These are phyloP conservation scores for Calendula officinalis DNA, from an alignment of 129 eudicot species.

Conservation along the genomic window DNA sequence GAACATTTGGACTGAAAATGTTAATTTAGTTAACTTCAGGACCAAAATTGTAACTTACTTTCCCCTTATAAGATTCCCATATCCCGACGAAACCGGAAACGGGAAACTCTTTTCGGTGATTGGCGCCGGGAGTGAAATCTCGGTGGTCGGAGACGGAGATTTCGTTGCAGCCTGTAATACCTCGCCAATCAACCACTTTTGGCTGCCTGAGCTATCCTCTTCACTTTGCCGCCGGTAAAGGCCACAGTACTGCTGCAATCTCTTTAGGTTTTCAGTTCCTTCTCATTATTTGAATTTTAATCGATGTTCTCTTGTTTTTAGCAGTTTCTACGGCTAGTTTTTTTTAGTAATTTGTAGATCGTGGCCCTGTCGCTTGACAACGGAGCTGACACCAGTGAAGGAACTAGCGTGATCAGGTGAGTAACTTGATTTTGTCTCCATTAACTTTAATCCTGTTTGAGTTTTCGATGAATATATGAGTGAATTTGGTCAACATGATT, in stretches of 20 bases:
- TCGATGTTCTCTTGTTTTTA: constrained; percentile 8
- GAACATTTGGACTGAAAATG: no score
- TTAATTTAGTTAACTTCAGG: background rate
- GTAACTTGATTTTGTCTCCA: constrained; percentile 3
- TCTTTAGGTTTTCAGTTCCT: background rate
- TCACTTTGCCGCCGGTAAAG: constrained; percentile 1
- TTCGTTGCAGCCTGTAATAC: background rate
- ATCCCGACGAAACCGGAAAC: background rate
- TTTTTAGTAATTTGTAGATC: background rate
- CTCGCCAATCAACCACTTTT: background rate
- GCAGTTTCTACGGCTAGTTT: background rate
- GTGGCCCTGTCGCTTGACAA: background rate
- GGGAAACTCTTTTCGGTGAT: background rate
- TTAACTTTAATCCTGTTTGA: background rate
- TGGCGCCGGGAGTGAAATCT: background rate
- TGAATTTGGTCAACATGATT: background rate
- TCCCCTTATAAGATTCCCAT: background rate
- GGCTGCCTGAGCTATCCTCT: background rate
- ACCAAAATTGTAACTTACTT: background rate
- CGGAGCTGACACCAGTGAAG: background rate
- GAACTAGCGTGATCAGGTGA: background rate
- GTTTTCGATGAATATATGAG: background rate
- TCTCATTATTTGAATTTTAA: background rate
- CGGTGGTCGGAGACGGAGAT: constrained; percentile 3
- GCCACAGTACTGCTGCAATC: background rate